A percentile compares a stretch with the other conserved stretches of the same genome.
These are phyloP conservation scores for Allantophomopsis cytisporea DNA, from an alignment of 2,329 filamentous ascomycete genomes.

Conservation along the genomic window DNA sequence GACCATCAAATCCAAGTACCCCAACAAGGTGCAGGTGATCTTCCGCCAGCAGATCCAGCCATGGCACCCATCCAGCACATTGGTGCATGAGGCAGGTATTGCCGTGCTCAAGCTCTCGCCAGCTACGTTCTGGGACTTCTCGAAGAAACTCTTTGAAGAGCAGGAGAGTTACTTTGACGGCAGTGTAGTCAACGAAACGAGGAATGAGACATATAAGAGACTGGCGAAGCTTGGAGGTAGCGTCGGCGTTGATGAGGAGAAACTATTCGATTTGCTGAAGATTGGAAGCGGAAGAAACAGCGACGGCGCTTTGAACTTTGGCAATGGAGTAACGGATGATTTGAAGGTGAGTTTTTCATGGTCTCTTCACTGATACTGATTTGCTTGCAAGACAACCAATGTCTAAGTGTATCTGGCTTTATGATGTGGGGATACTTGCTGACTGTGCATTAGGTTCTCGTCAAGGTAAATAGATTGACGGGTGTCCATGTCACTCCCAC, in stretches of 20 bases:
- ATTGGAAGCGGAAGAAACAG: constrained; percentile 53
- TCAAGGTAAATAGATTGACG: constrained; percentile 66
- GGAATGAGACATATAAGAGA: constrained; percentile 73
- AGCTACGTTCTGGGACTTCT: constrained; percentile 64
- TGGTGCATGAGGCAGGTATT: constrained; percentile 70
- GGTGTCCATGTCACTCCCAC: constrained; percentile 88
- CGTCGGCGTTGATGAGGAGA: constrained; percentile 58
- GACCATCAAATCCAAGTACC: constrained; percentile 45
- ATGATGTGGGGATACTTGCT: background rate
- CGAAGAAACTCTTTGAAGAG: constrained; percentile 32
- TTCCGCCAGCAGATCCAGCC: constrained; percentile 89
- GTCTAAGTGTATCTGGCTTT: too few relatives aligned
- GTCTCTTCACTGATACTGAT: background rate
- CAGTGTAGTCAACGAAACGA: constrained; percentile 66
- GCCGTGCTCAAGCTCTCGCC: constrained; percentile 64
- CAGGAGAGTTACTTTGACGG: constrained; percentile 78
- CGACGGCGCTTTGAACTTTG: constrained; percentile 60
- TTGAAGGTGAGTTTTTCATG: constrained; percentile 39
- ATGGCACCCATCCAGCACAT: constrained; percentile 81
- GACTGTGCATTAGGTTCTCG: constrained; percentile 29
- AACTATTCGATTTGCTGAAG: constrained; percentile 54
- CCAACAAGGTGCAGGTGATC: constrained; percentile 53
- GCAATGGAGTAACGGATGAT: constrained; percentile 75
- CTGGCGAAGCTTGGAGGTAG: constrained; percentile 56
- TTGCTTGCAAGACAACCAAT: too few relatives aligned